Conservation (phyloP, 805 yeast species). For the Teunomyces panamensis region DNA sequence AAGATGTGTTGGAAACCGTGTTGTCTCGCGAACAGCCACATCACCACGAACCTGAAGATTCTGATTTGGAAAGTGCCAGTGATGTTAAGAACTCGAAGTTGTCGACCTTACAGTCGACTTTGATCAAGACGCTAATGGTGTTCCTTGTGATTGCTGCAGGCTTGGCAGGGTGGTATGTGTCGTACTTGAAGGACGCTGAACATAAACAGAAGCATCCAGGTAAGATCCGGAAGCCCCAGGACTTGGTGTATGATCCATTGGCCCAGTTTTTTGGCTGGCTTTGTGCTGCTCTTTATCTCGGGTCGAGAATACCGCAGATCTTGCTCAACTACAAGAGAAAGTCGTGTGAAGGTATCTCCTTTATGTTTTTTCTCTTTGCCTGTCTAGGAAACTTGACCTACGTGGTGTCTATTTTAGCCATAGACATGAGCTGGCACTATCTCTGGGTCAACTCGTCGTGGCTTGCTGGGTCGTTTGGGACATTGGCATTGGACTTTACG, state of each 20-base stretch:
- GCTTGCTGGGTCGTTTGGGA: conserved; percentile 90
- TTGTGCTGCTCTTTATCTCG: conserved; percentile 72
- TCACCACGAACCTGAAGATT: conserved; percentile 18
- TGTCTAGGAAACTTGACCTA: conserved; percentile 91
- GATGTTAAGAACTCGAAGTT: conserved; percentile 7
- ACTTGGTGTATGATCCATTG: conserved; percentile 61
- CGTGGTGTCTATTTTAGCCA: conserved; percentile 78
- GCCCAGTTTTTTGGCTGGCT: conserved; percentile 89
- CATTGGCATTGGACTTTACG: conserved; percentile 75
- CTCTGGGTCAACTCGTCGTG: conserved; percentile 83
- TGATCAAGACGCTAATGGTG: conserved; percentile 51
- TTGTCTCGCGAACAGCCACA: conserved; percentile 39
- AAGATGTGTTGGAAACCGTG: conserved; percentile 63
- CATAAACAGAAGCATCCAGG: conserved; percentile 29
- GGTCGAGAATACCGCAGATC: conserved; percentile 92
- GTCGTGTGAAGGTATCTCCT: conserved; percentile 93
- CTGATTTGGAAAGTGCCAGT: conserved; percentile 10
- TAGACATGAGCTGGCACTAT: conserved; percentile 67
- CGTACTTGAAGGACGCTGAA: conserved; percentile 48
- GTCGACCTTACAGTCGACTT: conserved; percentile 19
- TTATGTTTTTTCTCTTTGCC: conserved; percentile 91
- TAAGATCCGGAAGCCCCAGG: conserved; percentile 31
- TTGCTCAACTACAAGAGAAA: conserved; percentile 79
- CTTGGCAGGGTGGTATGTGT: conserved; percentile 79
- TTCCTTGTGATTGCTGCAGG: conserved; percentile 72